Base-by-base conservation (phyloP, 75 land plant species). In the Picea sitchensis region DNA sequence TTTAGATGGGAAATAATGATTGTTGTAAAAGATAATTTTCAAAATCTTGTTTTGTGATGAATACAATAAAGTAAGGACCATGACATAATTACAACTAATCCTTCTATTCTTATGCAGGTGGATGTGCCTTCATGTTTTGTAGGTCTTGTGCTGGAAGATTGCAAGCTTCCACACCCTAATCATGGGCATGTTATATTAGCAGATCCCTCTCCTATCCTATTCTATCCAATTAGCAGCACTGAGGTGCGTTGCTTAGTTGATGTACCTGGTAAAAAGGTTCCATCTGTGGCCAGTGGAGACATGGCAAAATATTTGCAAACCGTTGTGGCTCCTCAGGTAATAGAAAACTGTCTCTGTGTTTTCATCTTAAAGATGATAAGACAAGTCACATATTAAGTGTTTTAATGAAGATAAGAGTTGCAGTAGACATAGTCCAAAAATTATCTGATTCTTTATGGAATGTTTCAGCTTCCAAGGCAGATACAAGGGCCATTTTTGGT, bases 181-280 rank as follows among this genome's bases (percentile, higher is more conserved):
- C 94, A 93, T 80, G 98, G 98, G 11, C 98, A 95, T 89, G 98
- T 95, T 59, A 83, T 95, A 20, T 65, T 95, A 30, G 98, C 89
- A 59, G 88, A 90, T 67, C 98, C 98, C 21, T 95, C 98, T 31
- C 98, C 98, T n/a, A 92, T 95, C 38, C 80, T 96, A 76, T 88
- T 96, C 61, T 96, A 96, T 84, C 98, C 93, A 2, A 96, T 96
- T 61, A 94, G 98, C 80, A 92, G 92, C 65, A 94, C 90, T 7
- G 98, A 96, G 77, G 83, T 94, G 30, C 97, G 98, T 47, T 92
- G 98, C 77, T 77, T 96, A 79, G 98, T 96, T 77, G 98, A 96
- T 86, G 84, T 94, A 56, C 98, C 98, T 68, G 96, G 94, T 9
- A 81, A 92, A 68, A 94, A 87, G 79, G 87, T 91, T 7, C 96